Conservation (phyloP, 306 rosid species). For the Corylus avellana region DNA sequence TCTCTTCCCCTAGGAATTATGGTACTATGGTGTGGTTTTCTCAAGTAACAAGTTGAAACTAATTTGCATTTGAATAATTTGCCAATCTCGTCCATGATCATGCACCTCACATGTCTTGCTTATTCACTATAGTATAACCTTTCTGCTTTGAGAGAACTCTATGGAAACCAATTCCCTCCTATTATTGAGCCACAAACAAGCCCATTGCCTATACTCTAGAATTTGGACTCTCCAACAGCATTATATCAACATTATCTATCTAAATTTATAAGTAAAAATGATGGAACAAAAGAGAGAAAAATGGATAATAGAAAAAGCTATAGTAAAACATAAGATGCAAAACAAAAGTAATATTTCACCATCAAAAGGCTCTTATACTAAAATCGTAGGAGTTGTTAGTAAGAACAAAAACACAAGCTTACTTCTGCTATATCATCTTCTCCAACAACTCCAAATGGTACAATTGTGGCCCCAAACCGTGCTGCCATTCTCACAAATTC, state of each 20-base stretch:
- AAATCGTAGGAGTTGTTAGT: neutral
- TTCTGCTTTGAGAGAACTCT: neutral
- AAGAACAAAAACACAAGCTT: constrained; percentile 35
- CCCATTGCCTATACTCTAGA: neutral
- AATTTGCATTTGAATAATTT: neutral
- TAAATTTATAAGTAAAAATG: neutral
- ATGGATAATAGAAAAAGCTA: neutral
- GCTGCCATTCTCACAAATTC: constrained; percentile 99
- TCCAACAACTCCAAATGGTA: constrained; percentile 93
- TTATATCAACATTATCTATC: neutral
- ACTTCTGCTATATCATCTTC: constrained; percentile 83
- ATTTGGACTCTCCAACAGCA: neutral
- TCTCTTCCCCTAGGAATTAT: neutral
- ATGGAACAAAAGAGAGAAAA: neutral
- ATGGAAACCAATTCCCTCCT: neutral
- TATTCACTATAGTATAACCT: neutral
- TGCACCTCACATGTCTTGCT: neutral
- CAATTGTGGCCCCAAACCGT: constrained; percentile 86
- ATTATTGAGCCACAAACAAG: neutral
- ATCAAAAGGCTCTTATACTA: neutral
- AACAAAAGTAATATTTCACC: neutral
- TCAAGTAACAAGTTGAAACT: neutral
- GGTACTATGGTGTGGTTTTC: neutral
- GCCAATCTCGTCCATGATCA: neutral
- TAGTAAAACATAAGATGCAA: neutral